Evolutionary conservation across 2,329 filamentous ascomycete genomes (phyloP), one percentile per base, ranked within the genome.

Genomic region (Exophiala phaeomuriformis): DNA sequence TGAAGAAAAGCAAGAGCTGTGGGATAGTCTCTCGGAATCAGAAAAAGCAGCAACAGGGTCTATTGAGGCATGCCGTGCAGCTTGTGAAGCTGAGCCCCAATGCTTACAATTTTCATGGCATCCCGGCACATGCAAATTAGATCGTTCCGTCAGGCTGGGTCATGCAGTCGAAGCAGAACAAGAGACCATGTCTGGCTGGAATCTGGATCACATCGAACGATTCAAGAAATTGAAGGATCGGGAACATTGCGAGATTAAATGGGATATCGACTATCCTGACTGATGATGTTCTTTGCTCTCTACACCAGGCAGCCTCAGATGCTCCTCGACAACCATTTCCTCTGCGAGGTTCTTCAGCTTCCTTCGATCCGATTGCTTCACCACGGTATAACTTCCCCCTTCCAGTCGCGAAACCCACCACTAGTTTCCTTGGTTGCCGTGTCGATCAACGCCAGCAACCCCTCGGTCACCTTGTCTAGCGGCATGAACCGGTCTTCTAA

Each of bases 21-120:
- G 52, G 53, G 53, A 58, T 5, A 53, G 56, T 9, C 45, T 57
- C 36, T 48, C 41, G 29, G 49, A 55, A 27, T 5, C 36, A 5
- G 47, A 61, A 37, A 55, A 57, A 43, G 30, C 41, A 2, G 49
- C 56, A 9, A 30, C 42, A n/a, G 49, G 49, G 30, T 57, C 53
- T 3, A 28, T 52, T 32, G 47, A 59, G 10, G 32, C 46, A 8
- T 61, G 58, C 40, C 51, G 45, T 8, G 44, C 29, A 12, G 56
- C 54, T 7, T 61, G 58, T 36, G 36, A 51, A n/a, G 44, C 48
- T 5, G 55, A 60, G 10, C n/a, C 8, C n/a, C 46, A 49, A 31
- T 60, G 58, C 39, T 35, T 56, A 8, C 58, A 60, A 28, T 60
- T 51, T 31, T 37, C 55, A 7, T 60, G 51, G 53, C 53, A 59